Evolutionary conservation across 331 rosid species (phyloP).

Genomic region (Acacia pycnantha): DNA sequence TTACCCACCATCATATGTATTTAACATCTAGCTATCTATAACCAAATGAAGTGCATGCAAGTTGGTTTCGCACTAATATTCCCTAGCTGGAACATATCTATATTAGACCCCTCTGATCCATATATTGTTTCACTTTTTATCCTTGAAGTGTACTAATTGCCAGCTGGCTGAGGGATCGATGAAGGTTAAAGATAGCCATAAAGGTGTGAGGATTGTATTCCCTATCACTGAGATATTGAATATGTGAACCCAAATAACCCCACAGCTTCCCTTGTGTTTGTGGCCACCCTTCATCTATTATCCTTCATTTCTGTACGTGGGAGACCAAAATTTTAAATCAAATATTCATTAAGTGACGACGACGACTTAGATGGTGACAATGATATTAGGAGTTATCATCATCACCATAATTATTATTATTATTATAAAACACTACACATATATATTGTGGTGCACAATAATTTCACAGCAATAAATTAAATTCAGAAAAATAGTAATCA

Average conservation of each 20-base stretch:
- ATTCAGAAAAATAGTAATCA: neutral
- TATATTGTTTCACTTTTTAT: neutral
- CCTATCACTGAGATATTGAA: neutral
- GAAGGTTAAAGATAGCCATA: neutral
- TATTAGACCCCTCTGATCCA: neutral
- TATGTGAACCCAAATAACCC: neutral
- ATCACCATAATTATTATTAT: neutral
- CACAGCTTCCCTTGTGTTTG: neutral
- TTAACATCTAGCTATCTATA: too few species aligned
- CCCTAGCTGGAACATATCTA: neutral
- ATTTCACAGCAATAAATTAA: neutral
- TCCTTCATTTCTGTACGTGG: neutral
- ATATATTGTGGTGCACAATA: neutral
- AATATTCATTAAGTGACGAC: neutral
- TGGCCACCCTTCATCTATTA: neutral
- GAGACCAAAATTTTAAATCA: neutral
- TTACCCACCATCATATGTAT: neutral
- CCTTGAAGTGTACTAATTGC: neutral
- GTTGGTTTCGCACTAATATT: neutral
- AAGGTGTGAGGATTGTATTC: neutral
- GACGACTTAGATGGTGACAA: neutral
- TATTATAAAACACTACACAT: neutral
- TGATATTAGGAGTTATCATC: neutral
- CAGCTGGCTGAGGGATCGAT: neutral
- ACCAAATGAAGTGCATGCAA: neutral